Evolutionary conservation across 2,329 filamentous ascomycete genomes (phyloP), one percentile per base, ranked within the genome.

Genomic region (Sclerotiophoma versabilis): DNA sequence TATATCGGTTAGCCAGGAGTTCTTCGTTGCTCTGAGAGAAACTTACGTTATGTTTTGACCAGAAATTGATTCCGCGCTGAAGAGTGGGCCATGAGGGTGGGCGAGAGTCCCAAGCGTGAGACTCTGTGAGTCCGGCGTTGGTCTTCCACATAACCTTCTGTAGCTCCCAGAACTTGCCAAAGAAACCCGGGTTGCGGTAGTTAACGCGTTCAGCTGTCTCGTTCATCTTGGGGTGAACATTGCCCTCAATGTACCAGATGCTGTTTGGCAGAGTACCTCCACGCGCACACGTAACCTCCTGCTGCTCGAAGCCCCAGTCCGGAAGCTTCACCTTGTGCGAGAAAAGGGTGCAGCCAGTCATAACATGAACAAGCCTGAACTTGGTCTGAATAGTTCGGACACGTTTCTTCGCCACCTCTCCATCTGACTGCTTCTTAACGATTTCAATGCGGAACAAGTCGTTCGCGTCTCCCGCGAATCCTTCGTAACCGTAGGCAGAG

Each of bases 81-180:
- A 99, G 86, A 52, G 96, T 85, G 19, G 95, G 95, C 95, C 95
- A 99, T 6, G 92, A 93, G 27, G 87, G 86, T 26, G 95, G 95
- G 38, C 95, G 90, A 39, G 95, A 98, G 75, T 99, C 95, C 95
- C 96, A 99, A 46, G 93, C 92, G 73, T 99, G 95, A 15, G 93
- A 96, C 70, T 99, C 95, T 22, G 95, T 91, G 42, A 99, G 86
- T 36, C 95, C 95, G 26, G 95, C 95, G 72, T 99, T 99, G 29
- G 95, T 99, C 68, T 85, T 92, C 95, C 95, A 99, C 95, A 99
- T 99, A 60, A 99, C 95, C 76, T 90, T 88, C 74, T 99, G 93
- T 37, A 99, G 83, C 79, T 99, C 95, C 86, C 89, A 92, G 81
- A 99, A 99, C 76, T 99, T 99, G 70, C 91, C 92, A 59, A 99